phyloP scores from a whole-genome alignment of 2,329 filamentous ascomycete genomes.

The Ceratocystis alfenasii region DNA sequence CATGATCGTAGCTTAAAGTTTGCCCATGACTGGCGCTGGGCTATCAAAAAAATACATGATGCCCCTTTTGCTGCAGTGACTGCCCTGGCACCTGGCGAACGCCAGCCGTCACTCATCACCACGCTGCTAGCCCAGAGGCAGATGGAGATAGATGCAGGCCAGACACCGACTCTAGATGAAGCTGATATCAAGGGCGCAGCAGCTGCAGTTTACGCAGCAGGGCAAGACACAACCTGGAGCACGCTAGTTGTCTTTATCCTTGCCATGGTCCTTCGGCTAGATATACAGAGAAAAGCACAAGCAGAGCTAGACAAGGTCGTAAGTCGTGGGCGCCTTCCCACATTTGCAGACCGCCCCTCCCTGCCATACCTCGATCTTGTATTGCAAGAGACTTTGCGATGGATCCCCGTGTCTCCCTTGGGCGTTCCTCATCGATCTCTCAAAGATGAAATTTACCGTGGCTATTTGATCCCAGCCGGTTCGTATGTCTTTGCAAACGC shows the following conservation, averaged over 20 bases:
- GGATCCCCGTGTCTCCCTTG: constrained; percentile 36
- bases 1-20: constrained; percentile 29
- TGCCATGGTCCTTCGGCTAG: constrained; percentile 33
- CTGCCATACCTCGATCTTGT: constrained; percentile 37
- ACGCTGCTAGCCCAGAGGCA: constrained; percentile 34
- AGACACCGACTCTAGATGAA: constrained; percentile 32
- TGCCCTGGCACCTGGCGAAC: constrained; percentile 26
- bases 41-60: constrained; percentile 34
- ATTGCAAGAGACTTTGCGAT: constrained; percentile 37
- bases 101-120: constrained; percentile 31
- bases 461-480: constrained; percentile 46
- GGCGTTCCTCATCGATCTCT: constrained; percentile 44
- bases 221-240: constrained; percentile 34
- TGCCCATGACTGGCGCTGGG: constrained; percentile 27
- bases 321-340: constrained; percentile 34
- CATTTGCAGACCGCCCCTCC: constrained; percentile 34
- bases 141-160: constrained; percentile 28
- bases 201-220: constrained; percentile 36
- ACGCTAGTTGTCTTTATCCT: constrained; percentile 37
- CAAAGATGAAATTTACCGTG: constrained; percentile 45
- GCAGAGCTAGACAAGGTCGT: constrained; percentile 33
- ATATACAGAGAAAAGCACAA: constrained; percentile 34
- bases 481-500: constrained; percentile 35
- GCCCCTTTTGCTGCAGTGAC: constrained; percentile 34
- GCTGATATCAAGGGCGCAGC: constrained; percentile 36